A percentile compares a stretch with the other conserved stretches of the same genome.
phyloP scores from a whole-genome alignment of 176 grass and related monocot genomes.

The Avena eriantha region DNA sequence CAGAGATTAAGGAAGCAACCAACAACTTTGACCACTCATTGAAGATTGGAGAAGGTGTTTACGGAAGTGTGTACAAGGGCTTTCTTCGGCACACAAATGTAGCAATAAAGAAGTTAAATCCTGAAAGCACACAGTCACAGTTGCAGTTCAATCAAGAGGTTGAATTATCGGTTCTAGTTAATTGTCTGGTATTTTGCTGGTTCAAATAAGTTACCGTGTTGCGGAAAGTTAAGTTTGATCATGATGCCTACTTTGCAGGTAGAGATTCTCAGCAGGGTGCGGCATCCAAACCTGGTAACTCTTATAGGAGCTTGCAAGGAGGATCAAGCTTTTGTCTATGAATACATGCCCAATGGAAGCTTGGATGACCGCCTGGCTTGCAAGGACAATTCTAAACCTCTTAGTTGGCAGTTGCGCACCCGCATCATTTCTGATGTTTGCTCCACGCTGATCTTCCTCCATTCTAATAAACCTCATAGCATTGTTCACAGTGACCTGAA shows the following conservation, averaged over 20 bases:
- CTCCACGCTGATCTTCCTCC: conserved; percentile 65
- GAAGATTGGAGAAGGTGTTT: conserved; percentile 71
- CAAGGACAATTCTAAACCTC: conserved; percentile 59
- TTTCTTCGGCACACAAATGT: conserved; percentile 52
- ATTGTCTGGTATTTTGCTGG: no score
- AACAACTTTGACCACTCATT: conserved; percentile 59
- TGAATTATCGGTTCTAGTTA: no score
- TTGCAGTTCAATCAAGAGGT: conserved; percentile 51
- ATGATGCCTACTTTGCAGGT: no score
- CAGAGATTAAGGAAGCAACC: conserved; percentile 64
- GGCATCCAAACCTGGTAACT: conserved; percentile 55
- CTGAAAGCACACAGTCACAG: conserved; percentile 55
- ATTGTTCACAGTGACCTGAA: conserved; percentile 77
- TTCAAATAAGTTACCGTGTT: no score
- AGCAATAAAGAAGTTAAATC: conserved; percentile 72
- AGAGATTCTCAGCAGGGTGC: conserved; percentile 59
- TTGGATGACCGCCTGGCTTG: conserved; percentile 66
- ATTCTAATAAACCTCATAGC: conserved; percentile 56
- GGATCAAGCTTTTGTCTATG: conserved; percentile 50
- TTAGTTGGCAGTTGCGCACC: conserved; percentile 56
- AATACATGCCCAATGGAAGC: conserved; percentile 72
- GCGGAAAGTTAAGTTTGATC: no score
- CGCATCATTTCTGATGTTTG: conserved; percentile 64
- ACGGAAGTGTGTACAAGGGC: conserved; percentile 71
- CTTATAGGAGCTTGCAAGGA: conserved; percentile 28